Evolutionary conservation across 495 filamentous ascomycete genomes (phyloP), one percentile per base, ranked within the genome.

Genomic region (Aspergillus hancockii): DNA sequence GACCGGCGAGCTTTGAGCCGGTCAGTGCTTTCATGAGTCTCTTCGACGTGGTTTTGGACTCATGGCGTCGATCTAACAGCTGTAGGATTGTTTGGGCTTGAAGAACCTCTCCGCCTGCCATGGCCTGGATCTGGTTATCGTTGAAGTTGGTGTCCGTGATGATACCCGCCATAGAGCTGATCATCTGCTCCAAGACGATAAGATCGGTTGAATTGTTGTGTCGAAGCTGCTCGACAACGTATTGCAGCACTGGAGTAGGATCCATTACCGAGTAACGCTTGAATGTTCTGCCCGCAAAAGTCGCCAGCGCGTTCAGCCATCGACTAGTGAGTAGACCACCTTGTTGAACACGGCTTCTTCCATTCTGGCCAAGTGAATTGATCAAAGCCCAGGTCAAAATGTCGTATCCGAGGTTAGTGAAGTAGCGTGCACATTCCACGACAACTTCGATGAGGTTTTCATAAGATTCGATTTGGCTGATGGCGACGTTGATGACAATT

Each of bases 401-500:
- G 69, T 99, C 95, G 67, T 96, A 97, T 1, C 87, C 93, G 28
- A 98, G 81, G 54, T 89, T 85, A 1, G 93, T 96, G 66, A 97
- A 97, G 65, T 97, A 96, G 62, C 90, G 88, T 31, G 89, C 91
- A 66, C 91, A 97, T 68, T 96, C 91, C 30, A 97, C 91, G 52
- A 99, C 89, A 9, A 89, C 88, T 57, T 96, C 91, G 57, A 93
- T 93, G 34, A 98, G 81, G 67, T 97, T 97, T 66, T 88, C 89
- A 70, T 98, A 97, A 0, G 87, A 83, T 72, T 97, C 92, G 47
- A 97, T 92, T 66, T 97, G 92, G 32, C 80, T 83, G 55, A 98
- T 82, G 12, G 92, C 90, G 43, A 93, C 86, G 63, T 85, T 86
- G 76, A 97, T 95, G 25, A 99, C 91, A 46, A 94, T 81, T n/a